Conservation (phyloP, 2,329 filamentous ascomycete species). For the Pyrenophora graminea region DNA sequence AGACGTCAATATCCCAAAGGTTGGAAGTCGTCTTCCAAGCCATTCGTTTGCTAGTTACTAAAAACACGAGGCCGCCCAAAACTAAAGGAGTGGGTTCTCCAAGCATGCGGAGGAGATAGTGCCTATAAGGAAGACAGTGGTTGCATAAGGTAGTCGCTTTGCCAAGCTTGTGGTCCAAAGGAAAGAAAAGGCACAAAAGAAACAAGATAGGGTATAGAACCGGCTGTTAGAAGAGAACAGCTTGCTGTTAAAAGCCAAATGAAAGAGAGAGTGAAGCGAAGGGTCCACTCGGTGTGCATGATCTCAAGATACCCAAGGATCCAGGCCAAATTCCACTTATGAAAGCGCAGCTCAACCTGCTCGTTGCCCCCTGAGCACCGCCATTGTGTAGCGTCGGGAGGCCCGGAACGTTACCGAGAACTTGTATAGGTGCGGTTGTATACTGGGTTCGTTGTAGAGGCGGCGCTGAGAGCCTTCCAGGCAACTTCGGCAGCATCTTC, state of each 20-base stretch:
- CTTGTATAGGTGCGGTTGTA: slow-evolving; percentile 27
- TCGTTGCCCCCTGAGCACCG: background rate
- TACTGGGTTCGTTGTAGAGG: slow-evolving; percentile 16
- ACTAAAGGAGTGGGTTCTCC: too few relatives aligned
- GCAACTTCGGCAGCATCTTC: slow-evolving; percentile 45
- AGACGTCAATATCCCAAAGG: too few relatives aligned
- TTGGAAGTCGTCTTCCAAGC: background rate
- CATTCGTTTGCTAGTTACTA: too few relatives aligned
- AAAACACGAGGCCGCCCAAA: too few relatives aligned
- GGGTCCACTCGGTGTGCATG: background rate
- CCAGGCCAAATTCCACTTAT: background rate
- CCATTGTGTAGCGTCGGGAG: background rate
- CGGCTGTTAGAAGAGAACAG: slow-evolving; percentile 10
- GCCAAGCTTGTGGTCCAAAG: background rate
- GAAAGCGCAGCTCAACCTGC: background rate
- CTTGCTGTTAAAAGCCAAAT: slow-evolving; percentile 2
- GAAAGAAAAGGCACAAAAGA: background rate
- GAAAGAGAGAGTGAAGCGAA: background rate
- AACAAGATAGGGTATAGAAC: slow-evolving; percentile 16
- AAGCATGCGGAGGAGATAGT: too few relatives aligned
- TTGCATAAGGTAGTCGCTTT: background rate
- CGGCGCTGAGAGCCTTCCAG: slow-evolving; percentile 34
- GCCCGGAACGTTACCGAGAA: slow-evolving; percentile 20
- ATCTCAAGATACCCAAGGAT: background rate
- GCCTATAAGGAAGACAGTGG: too few relatives aligned